Percentiles rank a stretch among this genome's conserved stretches.
These are phyloP conservation scores for Suillus alpinus DNA, from an alignment of 768 basidiomycete species.

Conservation along the genomic window DNA sequence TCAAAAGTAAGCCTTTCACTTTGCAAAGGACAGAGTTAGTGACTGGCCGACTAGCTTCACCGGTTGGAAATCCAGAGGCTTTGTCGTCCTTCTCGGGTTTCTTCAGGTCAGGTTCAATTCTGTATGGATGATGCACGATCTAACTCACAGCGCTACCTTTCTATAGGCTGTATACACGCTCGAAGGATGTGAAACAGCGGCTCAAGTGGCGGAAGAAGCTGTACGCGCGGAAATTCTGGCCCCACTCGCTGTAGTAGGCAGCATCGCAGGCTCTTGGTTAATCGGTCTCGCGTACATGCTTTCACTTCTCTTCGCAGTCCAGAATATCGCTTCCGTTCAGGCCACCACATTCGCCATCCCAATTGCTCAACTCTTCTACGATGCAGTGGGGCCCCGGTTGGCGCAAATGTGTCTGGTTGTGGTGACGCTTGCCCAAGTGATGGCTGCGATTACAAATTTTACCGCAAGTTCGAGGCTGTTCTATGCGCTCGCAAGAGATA, in stretches of 20 bases:
- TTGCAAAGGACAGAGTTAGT: not conserved
- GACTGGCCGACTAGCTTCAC: conserved; percentile 40
- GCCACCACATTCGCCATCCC: conserved; percentile 51
- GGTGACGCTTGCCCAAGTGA: conserved; percentile 48
- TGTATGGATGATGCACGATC: not conserved
- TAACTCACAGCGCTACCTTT: conserved; percentile 20
- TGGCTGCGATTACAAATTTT: conserved; percentile 56
- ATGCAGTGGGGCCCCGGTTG: conserved; percentile 46
- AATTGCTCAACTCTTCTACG: conserved; percentile 56
- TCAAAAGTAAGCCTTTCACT: conserved; percentile 40
- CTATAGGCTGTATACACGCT: conserved; percentile 60
- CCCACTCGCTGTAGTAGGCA: conserved; percentile 52
- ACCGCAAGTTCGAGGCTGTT: conserved; percentile 56
- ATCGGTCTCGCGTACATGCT: conserved; percentile 58
- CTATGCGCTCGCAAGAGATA: conserved; percentile 55
- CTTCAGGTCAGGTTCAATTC: conserved; percentile 9
- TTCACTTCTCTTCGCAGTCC: conserved; percentile 55
- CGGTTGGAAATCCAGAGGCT: conserved; percentile 51
- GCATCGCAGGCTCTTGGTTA: conserved; percentile 54
- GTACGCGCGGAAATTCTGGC: conserved; percentile 54
- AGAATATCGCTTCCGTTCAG: conserved; percentile 48
- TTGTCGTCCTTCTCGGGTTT: conserved; percentile 58
- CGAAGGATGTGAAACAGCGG: conserved; percentile 63
- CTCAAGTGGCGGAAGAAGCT: conserved; percentile 60
- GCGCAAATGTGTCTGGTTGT: conserved; percentile 51